phyloP scores from a whole-genome alignment of 169 alveolate genomes.

The Plasmodium gonderi region DNA sequence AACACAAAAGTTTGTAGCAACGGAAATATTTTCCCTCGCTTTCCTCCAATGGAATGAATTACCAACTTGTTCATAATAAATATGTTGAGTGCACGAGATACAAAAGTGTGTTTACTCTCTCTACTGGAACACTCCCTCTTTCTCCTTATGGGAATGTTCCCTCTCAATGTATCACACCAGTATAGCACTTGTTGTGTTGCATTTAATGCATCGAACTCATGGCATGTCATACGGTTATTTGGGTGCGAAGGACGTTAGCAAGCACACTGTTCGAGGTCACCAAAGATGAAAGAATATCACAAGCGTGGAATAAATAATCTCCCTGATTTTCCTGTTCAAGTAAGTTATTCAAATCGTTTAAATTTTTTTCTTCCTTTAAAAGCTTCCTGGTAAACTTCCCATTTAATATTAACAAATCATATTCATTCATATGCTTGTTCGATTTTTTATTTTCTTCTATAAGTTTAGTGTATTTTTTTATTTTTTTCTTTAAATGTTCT shows the following conservation, averaged over 20 bases:
- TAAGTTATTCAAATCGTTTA: neutral
- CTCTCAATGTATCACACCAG: too few relatives aligned
- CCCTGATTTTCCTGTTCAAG: conserved; percentile 6
- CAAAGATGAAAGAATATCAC: neutral
- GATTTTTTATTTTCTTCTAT: conserved; percentile 37
- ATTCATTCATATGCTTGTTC: conserved; percentile 43
- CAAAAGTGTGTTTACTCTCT: too few relatives aligned
- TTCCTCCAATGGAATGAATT: too few relatives aligned
- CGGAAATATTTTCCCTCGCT: too few relatives aligned
- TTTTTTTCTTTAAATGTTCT: conserved; percentile 27
- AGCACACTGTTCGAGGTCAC: conserved; percentile 8
- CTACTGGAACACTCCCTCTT: too few relatives aligned
- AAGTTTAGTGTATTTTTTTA: conserved; percentile 42
- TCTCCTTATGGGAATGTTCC: too few relatives aligned
- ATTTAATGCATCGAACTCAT: too few relatives aligned
- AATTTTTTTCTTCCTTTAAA: conserved; percentile 45
- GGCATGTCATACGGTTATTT: conserved; percentile 6
- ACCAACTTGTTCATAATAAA: too few relatives aligned
- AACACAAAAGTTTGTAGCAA: too few relatives aligned
- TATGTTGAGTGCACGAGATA: too few relatives aligned
- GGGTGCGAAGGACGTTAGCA: neutral
- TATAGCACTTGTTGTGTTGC: too few relatives aligned
- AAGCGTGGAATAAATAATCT: neutral
- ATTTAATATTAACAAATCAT: conserved; percentile 60
- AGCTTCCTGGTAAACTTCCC: conserved; percentile 65